Base-by-base conservation (phyloP, 2,329 filamentous ascomycete species). In the Cytospora chrysosperma region DNA sequence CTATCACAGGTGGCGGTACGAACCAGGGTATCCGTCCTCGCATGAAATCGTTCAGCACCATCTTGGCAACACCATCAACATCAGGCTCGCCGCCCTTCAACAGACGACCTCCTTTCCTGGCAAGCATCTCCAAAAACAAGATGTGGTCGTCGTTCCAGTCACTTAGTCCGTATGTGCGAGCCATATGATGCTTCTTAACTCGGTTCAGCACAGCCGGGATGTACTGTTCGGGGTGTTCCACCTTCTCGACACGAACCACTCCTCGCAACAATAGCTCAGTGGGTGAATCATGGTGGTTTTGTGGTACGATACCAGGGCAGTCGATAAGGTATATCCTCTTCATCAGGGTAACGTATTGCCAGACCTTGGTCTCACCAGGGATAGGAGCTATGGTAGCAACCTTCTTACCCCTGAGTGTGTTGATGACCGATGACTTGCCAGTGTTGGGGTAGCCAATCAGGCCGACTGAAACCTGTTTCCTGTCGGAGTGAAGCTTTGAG, bases 1-100 rank as follows among this genome's bases (percentile, higher is more conserved):
- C n/a, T n/a, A 76, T 72, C 17, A 82, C 77, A 2, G 93, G 92
- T 12, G 93, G 88, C 10, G 92, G 88, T 0, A 91, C 95, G 73
- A 93, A 99, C 95, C 96, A 99, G 1, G 95, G 95, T 28, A 98
- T 91, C 77, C 94, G 97, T 62, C 95, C 95, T 67, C 95, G 82
- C 72, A 98, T 86, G 74, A 98, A 99, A 73, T 99, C 95, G 71
- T 97, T 98, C 65, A 99, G 79, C 0, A 99, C 90, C 87, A 97
- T 97, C 77, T 97, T 97, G 1, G 95, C 95, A 55, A 97, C 93
- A 70, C 93, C 93, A 71, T 98, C 94, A 61, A 97, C 79, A 75
- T 99, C 95, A 4, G 94, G 90, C 75, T 98, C 95, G n/a, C 94
- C 95, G 63, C 92, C 94, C 74, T 92, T 93, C 19, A 98, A 80